Conservation (phyloP, 2,329 filamentous ascomycete species). For the Trichoderma sp. region DNA sequence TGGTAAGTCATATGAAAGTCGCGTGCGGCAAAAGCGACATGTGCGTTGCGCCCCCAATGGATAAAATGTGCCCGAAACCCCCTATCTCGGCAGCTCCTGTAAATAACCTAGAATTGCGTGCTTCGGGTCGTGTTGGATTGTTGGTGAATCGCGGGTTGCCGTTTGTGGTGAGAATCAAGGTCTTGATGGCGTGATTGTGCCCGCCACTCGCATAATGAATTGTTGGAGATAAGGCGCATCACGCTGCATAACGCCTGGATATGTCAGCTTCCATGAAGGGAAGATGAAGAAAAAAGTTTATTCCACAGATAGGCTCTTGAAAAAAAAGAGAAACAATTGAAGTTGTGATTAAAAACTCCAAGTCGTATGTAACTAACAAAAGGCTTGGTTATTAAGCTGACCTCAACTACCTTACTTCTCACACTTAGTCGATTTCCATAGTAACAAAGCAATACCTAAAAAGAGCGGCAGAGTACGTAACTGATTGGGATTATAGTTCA, state of each 20-base stretch:
- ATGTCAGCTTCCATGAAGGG: neutral
- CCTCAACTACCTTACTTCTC: neutral
- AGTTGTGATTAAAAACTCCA: neutral
- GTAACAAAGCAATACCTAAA: neutral
- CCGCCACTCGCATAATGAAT: constrained; percentile 17
- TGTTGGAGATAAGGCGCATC: constrained; percentile 1
- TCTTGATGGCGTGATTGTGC: constrained; percentile 17
- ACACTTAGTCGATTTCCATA: neutral
- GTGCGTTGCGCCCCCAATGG: neutral
- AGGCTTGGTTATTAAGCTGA: neutral
- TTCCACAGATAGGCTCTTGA: neutral
- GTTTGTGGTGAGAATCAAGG: constrained; percentile 9
- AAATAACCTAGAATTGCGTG: constrained; percentile 1
- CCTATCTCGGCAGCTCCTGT: neutral
- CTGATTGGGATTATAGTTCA: neutral
- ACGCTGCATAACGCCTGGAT: neutral
- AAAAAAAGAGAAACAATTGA: neutral
- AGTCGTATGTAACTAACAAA: neutral
- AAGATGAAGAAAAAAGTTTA: neutral
- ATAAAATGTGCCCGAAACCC: neutral
- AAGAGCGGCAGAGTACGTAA: neutral
- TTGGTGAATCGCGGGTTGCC: neutral
- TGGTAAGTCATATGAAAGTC: neutral
- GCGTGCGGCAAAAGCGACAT: neutral
- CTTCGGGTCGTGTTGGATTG: neutral